Conservation (phyloP, 208 protist species). For the Trypanosoma boissoni region DNA sequence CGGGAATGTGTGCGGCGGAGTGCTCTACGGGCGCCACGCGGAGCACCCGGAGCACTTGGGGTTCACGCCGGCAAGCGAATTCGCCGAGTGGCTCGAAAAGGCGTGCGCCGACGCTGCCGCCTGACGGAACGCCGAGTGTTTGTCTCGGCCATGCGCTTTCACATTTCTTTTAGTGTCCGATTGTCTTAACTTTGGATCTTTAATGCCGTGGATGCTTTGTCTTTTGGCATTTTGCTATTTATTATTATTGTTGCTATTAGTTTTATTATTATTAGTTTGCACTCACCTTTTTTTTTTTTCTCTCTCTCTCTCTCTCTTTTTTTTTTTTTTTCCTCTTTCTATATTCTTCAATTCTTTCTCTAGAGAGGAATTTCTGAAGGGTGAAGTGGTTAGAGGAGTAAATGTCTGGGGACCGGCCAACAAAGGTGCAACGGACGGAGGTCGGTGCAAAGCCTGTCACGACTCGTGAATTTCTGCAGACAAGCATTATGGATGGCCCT, state of each 20-base stretch:
- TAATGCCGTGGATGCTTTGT: no score
- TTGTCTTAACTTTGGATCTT: no score
- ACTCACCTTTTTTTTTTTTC: no score
- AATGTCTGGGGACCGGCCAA: conserved; percentile 37
- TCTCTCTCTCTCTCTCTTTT: conserved; percentile 16
- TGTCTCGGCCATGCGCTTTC: no score
- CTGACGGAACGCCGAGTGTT: neutral
- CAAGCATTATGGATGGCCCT: conserved; percentile 59
- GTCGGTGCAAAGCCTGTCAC: conserved; percentile 18
- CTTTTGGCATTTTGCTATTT: no score
- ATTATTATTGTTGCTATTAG: no score
- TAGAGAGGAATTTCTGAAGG: conserved; percentile 6
- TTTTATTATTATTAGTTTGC: no score
- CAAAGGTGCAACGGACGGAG: conserved; percentile 35
- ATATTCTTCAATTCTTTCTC: no score
- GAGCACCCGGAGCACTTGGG: conserved; percentile 39
- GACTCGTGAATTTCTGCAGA: conserved; percentile 62
- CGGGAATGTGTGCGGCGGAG: conserved; percentile 37
- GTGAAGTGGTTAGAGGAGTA: neutral
- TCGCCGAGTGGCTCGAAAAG: conserved; percentile 37
- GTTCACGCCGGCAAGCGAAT: conserved; percentile 47
- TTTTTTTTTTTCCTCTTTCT: conserved; percentile 9
- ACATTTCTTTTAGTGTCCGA: no score
- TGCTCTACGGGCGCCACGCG: conserved; percentile 73
- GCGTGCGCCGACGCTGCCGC: neutral